Percentiles rank a stretch among this genome's conserved stretches.
Conservation (phyloP, 768 basidiomycete species). For the Collybia sordida region DNA sequence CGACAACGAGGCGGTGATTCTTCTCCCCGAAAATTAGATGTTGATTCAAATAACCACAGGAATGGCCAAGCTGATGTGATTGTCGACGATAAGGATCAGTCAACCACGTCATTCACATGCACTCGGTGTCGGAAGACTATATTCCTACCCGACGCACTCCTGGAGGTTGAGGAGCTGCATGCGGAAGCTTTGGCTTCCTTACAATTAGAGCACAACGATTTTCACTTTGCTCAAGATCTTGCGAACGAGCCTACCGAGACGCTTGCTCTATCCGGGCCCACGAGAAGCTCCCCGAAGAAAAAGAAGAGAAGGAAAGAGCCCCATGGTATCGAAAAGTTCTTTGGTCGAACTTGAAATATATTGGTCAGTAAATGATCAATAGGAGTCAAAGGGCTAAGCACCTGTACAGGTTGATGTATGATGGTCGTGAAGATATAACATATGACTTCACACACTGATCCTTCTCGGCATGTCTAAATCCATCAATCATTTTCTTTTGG, state of each 20-base stretch:
- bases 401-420: constrained; percentile 1
- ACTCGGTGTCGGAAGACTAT: constrained; percentile 54
- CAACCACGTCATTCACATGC: constrained; percentile 51
- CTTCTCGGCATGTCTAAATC: no score
- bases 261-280: constrained; percentile 12
- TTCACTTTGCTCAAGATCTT: constrained; percentile 83
- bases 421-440: constrained; percentile 10
- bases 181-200: constrained; percentile 39
- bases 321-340: constrained; percentile 19
- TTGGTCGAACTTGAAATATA: constrained; percentile 7
- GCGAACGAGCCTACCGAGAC: constrained; percentile 39
- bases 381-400: no score
- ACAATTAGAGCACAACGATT: constrained; percentile 81
- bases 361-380: not conserved
- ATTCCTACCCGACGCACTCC: constrained; percentile 20
- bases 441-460: not conserved
- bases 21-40: constrained; percentile 7
- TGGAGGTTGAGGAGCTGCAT: constrained; percentile 24
- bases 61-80: not conserved
- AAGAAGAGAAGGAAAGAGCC: constrained; percentile 16
- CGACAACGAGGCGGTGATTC: constrained; percentile 32
- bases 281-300: constrained; percentile 12
- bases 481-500: no score
- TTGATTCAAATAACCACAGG: constrained; percentile 4
- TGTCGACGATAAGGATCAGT: not conserved